Evolutionary conservation across 257 asterid species (phyloP).

Genomic region (Solanum arcanum): DNA sequence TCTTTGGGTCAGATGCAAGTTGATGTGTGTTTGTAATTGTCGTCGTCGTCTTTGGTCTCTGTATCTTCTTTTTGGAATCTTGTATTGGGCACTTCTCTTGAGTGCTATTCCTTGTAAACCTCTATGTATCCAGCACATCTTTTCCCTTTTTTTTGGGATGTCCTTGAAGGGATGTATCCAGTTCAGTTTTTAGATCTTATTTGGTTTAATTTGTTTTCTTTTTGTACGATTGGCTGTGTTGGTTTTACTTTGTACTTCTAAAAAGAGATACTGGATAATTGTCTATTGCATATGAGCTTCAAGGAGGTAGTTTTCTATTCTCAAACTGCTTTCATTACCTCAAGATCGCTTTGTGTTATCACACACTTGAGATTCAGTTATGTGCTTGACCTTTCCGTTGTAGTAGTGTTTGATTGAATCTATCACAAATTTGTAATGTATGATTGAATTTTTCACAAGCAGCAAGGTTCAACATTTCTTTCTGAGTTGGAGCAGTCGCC

Average conservation of each 20-base stretch:
- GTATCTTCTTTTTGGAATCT: not conserved
- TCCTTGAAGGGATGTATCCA: not conserved
- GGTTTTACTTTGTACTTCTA: not conserved
- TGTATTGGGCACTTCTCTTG: not conserved
- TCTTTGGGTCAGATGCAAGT: not conserved
- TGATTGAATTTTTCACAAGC: constrained; percentile 23
- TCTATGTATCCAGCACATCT: not conserved
- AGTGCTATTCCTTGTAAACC: not conserved
- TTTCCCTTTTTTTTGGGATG: not conserved
- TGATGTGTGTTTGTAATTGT: not conserved
- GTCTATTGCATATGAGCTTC: not conserved
- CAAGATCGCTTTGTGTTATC: not conserved
- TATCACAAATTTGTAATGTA: not conserved
- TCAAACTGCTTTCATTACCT: not conserved
- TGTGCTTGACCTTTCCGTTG: not conserved
- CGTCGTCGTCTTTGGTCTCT: not conserved
- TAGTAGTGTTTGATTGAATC: not conserved
- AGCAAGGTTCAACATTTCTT: constrained; percentile 83
- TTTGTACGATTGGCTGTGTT: not conserved
- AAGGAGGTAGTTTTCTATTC: not conserved
- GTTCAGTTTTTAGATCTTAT: not conserved
- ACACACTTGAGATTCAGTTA: not conserved
- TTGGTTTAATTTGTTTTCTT: not conserved
- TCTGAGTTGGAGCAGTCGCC: constrained; percentile 91
- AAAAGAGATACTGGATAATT: not conserved